phyloP scores from a whole-genome alignment of 1,139 yeast species.

The Geotrichum aggregatum region DNA sequence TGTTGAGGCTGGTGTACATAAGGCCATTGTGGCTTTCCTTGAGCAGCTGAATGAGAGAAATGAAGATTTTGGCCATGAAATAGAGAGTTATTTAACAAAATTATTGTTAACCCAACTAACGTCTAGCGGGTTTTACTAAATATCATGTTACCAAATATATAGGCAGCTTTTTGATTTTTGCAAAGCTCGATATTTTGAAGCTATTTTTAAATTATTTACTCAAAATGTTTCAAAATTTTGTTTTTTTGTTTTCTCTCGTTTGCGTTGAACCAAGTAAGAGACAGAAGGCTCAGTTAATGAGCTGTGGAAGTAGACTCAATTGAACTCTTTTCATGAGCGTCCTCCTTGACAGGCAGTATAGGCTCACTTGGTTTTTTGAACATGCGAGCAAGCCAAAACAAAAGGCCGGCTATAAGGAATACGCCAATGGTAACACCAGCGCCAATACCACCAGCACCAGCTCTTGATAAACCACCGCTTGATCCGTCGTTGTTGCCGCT shows the following conservation, averaged over 20 bases:
- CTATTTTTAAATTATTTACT: too few species aligned
- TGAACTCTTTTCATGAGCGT: neutral
- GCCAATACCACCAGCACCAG: conserved; percentile 49
- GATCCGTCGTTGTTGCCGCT: too few species aligned
- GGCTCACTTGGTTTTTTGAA: neutral
- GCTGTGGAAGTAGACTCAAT: neutral
- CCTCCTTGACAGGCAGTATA: conserved; percentile 2
- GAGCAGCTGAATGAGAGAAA: neutral
- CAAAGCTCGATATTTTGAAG: too few species aligned
- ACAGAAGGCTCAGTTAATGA: too few species aligned
- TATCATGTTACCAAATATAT: neutral
- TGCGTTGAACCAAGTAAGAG: too few species aligned
- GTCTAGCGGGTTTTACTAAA: neutral
- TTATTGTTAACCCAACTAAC: conserved; percentile 2
- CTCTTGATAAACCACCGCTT: conserved; percentile 34
- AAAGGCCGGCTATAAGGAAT: conserved; percentile 29
- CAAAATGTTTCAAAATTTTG: too few species aligned
- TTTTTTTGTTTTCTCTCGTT: too few species aligned
- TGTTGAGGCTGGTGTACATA: neutral
- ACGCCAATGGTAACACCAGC: conserved; percentile 49
- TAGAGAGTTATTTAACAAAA: neutral
- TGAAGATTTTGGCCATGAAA: neutral
- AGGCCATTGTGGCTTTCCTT: neutral
- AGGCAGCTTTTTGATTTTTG: neutral
- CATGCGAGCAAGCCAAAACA: conserved; percentile 5